phyloP scores from a whole-genome alignment of 169 alveolate genomes.

The Eimeria acervulina region DNA sequence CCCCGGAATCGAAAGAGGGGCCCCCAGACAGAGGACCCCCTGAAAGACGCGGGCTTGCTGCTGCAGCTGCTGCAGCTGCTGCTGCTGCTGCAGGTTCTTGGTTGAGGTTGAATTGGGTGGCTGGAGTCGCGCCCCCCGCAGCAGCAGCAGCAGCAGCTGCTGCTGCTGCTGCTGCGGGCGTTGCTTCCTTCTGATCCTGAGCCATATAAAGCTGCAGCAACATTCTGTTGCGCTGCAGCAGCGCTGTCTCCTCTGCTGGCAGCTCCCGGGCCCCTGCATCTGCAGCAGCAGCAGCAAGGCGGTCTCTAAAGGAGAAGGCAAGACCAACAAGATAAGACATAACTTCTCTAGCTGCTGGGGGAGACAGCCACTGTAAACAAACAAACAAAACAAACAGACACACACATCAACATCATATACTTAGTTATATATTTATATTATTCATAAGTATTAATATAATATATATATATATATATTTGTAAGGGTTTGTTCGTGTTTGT shows the following conservation, averaged over 20 bases:
- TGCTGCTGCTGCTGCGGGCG: neutral
- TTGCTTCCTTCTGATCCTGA: slow-evolving; percentile 17
- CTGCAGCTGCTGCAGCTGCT: slow-evolving; percentile 1
- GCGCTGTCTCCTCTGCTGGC: slow-evolving; percentile 63
- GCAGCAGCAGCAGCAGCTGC: slow-evolving; percentile 48
- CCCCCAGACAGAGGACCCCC: neutral
- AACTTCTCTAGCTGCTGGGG: neutral
- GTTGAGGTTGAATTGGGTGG: neutral
- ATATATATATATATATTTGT: too few species aligned
- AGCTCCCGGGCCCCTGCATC: slow-evolving; percentile 52
- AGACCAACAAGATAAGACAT: neutral
- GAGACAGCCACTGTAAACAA: slow-evolving; percentile 1
- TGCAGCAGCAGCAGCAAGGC: slow-evolving; percentile 30
- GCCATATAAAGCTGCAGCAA: slow-evolving; percentile 61
- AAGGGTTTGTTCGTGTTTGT: too few species aligned
- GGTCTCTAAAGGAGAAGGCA: neutral
- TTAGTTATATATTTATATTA: too few species aligned
- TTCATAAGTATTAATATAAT: too few species aligned
- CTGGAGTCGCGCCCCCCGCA: too few species aligned
- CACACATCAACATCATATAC: too few species aligned
- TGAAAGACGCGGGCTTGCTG: neutral
- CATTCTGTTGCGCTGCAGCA: slow-evolving; percentile 11
- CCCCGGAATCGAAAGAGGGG: neutral
- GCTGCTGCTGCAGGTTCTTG: slow-evolving; percentile 42
- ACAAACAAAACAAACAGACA: neutral